phyloP scores from a whole-genome alignment of 2,329 filamentous ascomycete species.

The Lachnum nothofagi region DNA sequence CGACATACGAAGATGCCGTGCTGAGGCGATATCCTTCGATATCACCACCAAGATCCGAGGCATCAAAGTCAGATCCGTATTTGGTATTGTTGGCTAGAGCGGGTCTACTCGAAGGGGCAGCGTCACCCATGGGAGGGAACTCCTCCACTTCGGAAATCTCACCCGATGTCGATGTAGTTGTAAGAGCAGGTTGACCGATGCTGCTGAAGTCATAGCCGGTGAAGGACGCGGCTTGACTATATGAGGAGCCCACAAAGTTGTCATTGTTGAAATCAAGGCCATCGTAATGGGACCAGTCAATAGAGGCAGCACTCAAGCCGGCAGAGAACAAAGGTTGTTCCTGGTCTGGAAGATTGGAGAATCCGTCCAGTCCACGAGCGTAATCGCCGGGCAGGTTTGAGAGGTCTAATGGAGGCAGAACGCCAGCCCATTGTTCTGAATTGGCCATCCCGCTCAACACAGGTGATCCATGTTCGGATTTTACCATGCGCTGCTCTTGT shows the following conservation, averaged over 20 bases:
- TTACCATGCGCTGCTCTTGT: constrained; percentile 47
- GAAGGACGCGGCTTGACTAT: constrained; percentile 51
- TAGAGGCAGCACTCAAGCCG: constrained; percentile 51
- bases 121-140: constrained; percentile 41
- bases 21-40: constrained; percentile 46
- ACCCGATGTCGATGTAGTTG: constrained; percentile 57
- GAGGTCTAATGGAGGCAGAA: constrained; percentile 54
- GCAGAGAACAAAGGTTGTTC: constrained; percentile 58
- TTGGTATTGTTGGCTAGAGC: constrained; percentile 38
- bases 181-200: constrained; percentile 51
- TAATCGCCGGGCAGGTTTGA: constrained; percentile 47
- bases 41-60: constrained; percentile 37
- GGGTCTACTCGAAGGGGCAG: constrained; percentile 28
- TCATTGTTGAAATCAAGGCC: constrained; percentile 46
- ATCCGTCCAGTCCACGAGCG: constrained; percentile 46
- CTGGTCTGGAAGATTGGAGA: constrained; percentile 42
- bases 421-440: constrained; percentile 46
- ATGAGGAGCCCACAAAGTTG: constrained; percentile 49
- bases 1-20: constrained; percentile 44
- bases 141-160: constrained; percentile 65
- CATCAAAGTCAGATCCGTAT: constrained; percentile 35
- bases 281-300: constrained; percentile 50
- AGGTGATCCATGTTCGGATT: constrained; percentile 59
- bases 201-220: constrained; percentile 50
- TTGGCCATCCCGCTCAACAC: constrained; percentile 44